These are phyloP conservation scores for Auricularia sp. DNA, from an alignment of 768 basidiomycete species.

Conservation along the genomic window DNA sequence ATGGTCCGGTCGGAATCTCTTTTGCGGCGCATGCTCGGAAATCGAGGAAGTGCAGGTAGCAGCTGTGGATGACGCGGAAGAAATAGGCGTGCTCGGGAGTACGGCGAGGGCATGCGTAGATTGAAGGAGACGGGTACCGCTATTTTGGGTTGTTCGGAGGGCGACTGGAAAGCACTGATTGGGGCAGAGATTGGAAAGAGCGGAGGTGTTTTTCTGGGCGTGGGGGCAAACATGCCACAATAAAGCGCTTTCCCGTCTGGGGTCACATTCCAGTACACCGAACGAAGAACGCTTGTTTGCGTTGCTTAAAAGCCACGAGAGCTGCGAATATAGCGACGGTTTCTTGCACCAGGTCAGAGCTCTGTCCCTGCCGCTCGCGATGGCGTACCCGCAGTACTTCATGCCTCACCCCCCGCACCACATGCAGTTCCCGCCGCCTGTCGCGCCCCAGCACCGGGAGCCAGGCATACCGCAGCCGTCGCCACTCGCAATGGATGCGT, in stretches of 20 bases:
- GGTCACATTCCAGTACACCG: not conserved
- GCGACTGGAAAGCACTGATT: not conserved
- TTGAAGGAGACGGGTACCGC: not conserved
- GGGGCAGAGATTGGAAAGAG: not conserved
- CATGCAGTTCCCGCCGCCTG: constrained; percentile 4
- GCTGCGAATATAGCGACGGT: not conserved
- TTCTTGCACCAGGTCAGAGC: not conserved
- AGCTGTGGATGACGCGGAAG: not conserved
- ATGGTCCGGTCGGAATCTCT: not conserved
- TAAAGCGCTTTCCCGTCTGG: not conserved
- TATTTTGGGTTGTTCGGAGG: not conserved
- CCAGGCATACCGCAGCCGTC: constrained; percentile 34
- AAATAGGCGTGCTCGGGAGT: not conserved
- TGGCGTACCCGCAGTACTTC: constrained; percentile 19
- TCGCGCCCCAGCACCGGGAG: constrained; percentile 4
- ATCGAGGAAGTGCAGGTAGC: not conserved
- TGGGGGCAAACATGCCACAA: not conserved
- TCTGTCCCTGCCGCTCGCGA: not conserved
- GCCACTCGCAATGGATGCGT: constrained; percentile 48
- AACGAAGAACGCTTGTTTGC: not conserved
- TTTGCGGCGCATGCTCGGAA: not conserved
- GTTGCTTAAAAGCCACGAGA: not conserved
- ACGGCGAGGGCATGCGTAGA: not conserved
- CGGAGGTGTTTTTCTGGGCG: not conserved
- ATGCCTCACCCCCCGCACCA: constrained; percentile 31